Percentiles rank a stretch among this genome's conserved stretches.
phyloP scores from a whole-genome alignment of 768 basidiomycete species.

The Leucocoprinus leucothites region DNA sequence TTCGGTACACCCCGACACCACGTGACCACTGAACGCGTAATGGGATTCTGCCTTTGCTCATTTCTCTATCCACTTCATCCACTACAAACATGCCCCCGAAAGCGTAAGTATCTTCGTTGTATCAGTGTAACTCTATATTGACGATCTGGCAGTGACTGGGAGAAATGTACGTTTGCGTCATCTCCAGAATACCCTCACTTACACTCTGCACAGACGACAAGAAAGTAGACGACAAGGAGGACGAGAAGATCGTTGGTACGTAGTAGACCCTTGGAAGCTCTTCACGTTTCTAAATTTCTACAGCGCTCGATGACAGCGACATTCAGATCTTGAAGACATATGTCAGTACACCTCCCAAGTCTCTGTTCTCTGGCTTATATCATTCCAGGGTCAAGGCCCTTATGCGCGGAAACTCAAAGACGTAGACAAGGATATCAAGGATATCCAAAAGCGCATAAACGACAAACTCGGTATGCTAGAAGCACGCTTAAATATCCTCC shows the following conservation, averaged over 20 bases:
- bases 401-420: slow-evolving; percentile 88
- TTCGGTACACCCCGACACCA: slow-evolving; percentile 15
- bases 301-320: slow-evolving; percentile 95
- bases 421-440: slow-evolving; percentile 89
- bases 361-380: slow-evolving; percentile 5
- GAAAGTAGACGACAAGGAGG: slow-evolving; percentile 80
- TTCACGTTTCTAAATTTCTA: slow-evolving; percentile 10
- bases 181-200: not conserved
- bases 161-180: slow-evolving; percentile 74
- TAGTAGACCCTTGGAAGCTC: slow-evolving; percentile 11
- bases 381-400: slow-evolving; percentile 89
- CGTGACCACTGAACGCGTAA: slow-evolving; percentile 32
- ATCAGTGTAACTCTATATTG: slow-evolving; percentile 13
- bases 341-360: slow-evolving; percentile 40
- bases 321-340: slow-evolving; percentile 99
- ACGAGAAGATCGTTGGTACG: slow-evolving; percentile 89
- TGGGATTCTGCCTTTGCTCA: slow-evolving; percentile 15
- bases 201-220: slow-evolving; percentile 62
- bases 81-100: slow-evolving; percentile 80
- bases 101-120: slow-evolving; percentile 61
- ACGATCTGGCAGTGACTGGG: slow-evolving; percentile 76
- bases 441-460: slow-evolving; percentile 95
- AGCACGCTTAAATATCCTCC: not conserved
- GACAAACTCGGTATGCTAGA: slow-evolving; percentile 82
- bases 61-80: slow-evolving; percentile 20